phyloP scores from a whole-genome alignment of 352 stramenopile species.

The Aphanomyces euteiches region DNA sequence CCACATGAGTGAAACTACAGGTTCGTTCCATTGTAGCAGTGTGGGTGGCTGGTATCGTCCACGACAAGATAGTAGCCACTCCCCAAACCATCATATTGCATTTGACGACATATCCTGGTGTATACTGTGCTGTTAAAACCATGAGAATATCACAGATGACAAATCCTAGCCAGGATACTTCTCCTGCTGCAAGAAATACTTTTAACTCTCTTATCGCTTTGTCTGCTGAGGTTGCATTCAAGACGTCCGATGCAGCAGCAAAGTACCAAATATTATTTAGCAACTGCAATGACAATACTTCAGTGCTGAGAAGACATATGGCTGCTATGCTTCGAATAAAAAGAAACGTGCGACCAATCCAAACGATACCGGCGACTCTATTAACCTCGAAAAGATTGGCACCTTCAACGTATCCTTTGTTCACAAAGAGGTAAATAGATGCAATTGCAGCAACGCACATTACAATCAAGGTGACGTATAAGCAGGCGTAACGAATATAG shows the following conservation, averaged over 20 bases:
- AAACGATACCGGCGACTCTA: neutral
- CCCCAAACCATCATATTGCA: neutral
- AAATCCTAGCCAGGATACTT: constrained; percentile 17
- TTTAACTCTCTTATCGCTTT: neutral
- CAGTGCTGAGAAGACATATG: neutral
- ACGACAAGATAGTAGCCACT: neutral
- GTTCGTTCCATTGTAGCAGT: neutral
- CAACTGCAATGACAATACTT: neutral
- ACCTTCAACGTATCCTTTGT: constrained; percentile 10
- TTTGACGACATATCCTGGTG: constrained; percentile 6
- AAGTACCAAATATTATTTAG: neutral
- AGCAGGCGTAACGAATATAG: constrained; percentile 9
- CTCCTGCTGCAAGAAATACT: constrained; percentile 11
- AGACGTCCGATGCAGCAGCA: neutral
- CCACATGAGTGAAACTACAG: neutral
- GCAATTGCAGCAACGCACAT: neutral
- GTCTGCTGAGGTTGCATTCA: neutral
- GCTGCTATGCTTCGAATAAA: neutral
- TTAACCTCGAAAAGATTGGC: constrained; percentile 3
- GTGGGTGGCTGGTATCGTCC: neutral
- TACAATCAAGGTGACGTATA: constrained; percentile 17
- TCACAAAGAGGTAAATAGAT: neutral
- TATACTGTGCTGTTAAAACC: constrained; percentile 20
- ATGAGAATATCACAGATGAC: constrained; percentile 14
- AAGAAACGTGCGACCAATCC: constrained; percentile 21